Conservation (phyloP, 495 filamentous ascomycete species). For the Podospora tetraspora region DNA sequence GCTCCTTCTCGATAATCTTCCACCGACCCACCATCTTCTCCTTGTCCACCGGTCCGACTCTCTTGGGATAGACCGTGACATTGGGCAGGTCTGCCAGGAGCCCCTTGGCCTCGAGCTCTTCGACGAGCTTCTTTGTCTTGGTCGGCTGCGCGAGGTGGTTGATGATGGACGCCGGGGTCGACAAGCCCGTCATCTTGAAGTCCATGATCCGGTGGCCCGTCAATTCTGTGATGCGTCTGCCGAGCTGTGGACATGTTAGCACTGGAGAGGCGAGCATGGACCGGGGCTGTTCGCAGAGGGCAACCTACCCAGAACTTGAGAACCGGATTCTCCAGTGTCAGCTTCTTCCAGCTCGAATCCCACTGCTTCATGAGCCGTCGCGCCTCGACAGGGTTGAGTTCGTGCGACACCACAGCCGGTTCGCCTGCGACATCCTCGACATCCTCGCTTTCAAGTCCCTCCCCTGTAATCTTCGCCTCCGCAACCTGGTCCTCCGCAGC, state of each 20-base stretch:
- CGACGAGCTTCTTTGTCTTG: slow-evolving; percentile 51
- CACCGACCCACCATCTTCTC: slow-evolving; percentile 74
- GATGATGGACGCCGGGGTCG: slow-evolving; percentile 54
- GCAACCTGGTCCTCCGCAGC: slow-evolving; percentile 11
- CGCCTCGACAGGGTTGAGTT: slow-evolving; percentile 23
- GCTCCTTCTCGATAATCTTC: slow-evolving; percentile 75
- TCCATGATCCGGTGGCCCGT: slow-evolving; percentile 71
- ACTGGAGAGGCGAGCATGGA: background rate
- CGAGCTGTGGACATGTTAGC: slow-evolving; percentile 45
- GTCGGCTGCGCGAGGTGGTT: slow-evolving; percentile 49
- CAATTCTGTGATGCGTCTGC: slow-evolving; percentile 73
- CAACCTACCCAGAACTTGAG: slow-evolving; percentile 63
- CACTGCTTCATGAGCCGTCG: slow-evolving; percentile 29
- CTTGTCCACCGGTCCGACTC: slow-evolving; percentile 60
- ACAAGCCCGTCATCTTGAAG: slow-evolving; percentile 48
- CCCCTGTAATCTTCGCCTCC: background rate
- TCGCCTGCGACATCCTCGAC: background rate
- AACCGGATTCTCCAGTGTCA: slow-evolving; percentile 51
- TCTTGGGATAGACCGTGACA: slow-evolving; percentile 56
- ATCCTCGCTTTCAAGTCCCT: background rate
- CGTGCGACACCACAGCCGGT: slow-evolving; percentile 25
- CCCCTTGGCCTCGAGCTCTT: slow-evolving; percentile 38
- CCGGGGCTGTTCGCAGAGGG: background rate
- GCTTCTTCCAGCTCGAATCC: slow-evolving; percentile 47
- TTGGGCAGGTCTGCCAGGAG: slow-evolving; percentile 56